phyloP scores from a whole-genome alignment of 352 stramenopile genomes.

The Peronospora farinosa region DNA sequence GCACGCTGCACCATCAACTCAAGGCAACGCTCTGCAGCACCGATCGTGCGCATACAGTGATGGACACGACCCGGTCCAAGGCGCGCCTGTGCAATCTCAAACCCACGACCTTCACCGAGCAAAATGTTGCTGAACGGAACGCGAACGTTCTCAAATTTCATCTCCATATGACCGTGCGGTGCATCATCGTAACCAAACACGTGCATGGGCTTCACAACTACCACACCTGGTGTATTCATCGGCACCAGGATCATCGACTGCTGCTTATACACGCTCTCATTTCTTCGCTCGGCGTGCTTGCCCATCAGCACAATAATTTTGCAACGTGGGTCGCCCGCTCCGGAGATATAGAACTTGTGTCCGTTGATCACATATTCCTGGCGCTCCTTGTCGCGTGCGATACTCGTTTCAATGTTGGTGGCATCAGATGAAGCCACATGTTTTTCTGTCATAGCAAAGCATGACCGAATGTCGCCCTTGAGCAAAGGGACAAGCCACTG shows the following conservation, averaged over 20 bases:
- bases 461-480: conserved; percentile 89
- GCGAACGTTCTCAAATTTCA: conserved; percentile 91
- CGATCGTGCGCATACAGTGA: conserved; percentile 96
- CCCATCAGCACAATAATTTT: conserved; percentile 86
- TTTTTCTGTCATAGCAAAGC: conserved; percentile 97
- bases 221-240: conserved; percentile 87
- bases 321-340: conserved; percentile 93
- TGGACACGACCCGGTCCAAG: conserved; percentile 95
- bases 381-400: conserved; percentile 56
- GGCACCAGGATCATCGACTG: conserved; percentile 91
- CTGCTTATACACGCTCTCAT: conserved; percentile 48
- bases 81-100: conserved; percentile 87
- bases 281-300: conserved; percentile 38
- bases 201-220: conserved; percentile 79
- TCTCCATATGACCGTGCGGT: conserved; percentile 91
- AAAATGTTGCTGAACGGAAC: conserved; percentile 88
- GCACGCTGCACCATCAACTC: conserved; percentile 84
- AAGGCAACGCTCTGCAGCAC: conserved; percentile 82
- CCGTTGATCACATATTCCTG: conserved; percentile 92
- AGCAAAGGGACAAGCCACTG: conserved; percentile 91
- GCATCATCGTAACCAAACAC: conserved; percentile 98
- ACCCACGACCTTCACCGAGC: conserved; percentile 75
- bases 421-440: conserved; percentile 93
- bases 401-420: conserved; percentile 91
- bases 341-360: conserved; percentile 95